Evolutionary conservation across 495 filamentous ascomycete species (phyloP).

Genomic region (Jackrogersella multiformis): DNA sequence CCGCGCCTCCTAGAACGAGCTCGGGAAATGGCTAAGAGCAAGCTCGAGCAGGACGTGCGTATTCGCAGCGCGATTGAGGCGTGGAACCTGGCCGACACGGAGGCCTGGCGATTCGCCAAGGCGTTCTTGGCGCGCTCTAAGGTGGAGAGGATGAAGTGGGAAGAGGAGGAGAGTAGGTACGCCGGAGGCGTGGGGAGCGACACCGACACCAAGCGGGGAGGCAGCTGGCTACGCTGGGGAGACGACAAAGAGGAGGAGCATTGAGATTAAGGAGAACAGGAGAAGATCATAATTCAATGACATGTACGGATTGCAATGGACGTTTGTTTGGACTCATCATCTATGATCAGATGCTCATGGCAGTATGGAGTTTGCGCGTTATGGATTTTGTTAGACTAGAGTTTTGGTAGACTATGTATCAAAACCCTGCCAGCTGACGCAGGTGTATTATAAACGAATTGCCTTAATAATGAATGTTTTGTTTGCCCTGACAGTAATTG

Average conservation of each 20-base stretch:
- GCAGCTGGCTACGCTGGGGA: conserved; percentile 45
- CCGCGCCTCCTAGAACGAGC: conserved; percentile 70
- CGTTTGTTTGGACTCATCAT: conserved; percentile 20
- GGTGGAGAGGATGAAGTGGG: conserved; percentile 73
- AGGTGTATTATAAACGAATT: conserved; percentile 19
- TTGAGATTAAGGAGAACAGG: conserved; percentile 34
- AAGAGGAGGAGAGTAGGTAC: conserved; percentile 73
- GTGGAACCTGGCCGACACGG: conserved; percentile 93
- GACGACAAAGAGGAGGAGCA: conserved; percentile 37
- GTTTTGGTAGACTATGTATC: conserved; percentile 12
- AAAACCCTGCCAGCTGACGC: conserved; percentile 20
- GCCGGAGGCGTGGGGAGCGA: conserved; percentile 62
- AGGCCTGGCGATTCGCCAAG: conserved; percentile 90
- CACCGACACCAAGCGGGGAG: conserved; percentile 41
- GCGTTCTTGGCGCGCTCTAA: conserved; percentile 70
- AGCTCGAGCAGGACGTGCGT: conserved; percentile 46
- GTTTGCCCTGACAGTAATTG: neutral
- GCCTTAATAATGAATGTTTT: conserved; percentile 11
- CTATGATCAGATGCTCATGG: conserved; percentile 25
- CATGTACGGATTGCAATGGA: conserved; percentile 18
- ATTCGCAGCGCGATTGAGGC: conserved; percentile 77
- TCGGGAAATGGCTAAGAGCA: conserved; percentile 60
- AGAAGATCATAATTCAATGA: conserved; percentile 37
- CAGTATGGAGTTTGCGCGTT: conserved; percentile 44
- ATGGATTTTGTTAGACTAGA: conserved; percentile 24